Conservation (phyloP, 306 rosid species). For the Arachis hypogaea region DNA sequence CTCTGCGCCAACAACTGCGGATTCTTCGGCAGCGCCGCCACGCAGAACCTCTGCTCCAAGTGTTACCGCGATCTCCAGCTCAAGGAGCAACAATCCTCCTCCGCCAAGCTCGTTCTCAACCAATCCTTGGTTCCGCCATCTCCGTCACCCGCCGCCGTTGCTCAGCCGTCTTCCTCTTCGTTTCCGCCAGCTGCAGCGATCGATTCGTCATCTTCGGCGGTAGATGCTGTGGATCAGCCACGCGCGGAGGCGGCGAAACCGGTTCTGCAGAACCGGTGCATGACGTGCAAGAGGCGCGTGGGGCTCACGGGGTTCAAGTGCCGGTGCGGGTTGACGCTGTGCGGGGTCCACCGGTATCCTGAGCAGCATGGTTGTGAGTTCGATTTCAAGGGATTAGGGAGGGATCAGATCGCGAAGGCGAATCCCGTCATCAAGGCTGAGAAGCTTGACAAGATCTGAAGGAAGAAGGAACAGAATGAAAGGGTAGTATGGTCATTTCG, state of each 20-base stretch:
- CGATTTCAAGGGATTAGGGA: conserved; percentile 75
- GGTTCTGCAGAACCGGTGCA: conserved; percentile 51
- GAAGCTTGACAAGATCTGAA: conserved; percentile 69
- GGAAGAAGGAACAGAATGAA: not conserved
- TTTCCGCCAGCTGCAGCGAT: not conserved
- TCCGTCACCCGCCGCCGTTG: conserved; percentile 6
- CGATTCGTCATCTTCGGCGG: not conserved
- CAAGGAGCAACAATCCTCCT: conserved; percentile 66
- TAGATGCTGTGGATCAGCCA: not conserved
- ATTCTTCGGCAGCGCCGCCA: conserved; percentile 75
- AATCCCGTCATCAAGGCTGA: conserved; percentile 81
- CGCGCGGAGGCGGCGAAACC: not conserved
- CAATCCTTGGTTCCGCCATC: conserved; percentile 53
- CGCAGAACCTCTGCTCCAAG: conserved; percentile 69
- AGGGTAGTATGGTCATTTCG: conserved; percentile 43
- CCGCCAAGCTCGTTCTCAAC: conserved; percentile 58
- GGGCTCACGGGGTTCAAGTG: conserved; percentile 86
- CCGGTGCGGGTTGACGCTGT: conserved; percentile 68
- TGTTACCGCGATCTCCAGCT: conserved; percentile 76
- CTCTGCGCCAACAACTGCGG: conserved; percentile 86
- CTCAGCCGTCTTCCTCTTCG: conserved; percentile 25
- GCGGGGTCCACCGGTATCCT: conserved; percentile 84
- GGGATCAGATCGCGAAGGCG: conserved; percentile 84
- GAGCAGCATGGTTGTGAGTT: conserved; percentile 74
- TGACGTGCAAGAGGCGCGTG: conserved; percentile 78